A percentile compares a stretch with the other conserved stretches of the same genome.
These are phyloP conservation scores for Ploettnerulaceae sp. DNA, from an alignment of 2,329 filamentous ascomycete genomes.

Conservation along the genomic window DNA sequence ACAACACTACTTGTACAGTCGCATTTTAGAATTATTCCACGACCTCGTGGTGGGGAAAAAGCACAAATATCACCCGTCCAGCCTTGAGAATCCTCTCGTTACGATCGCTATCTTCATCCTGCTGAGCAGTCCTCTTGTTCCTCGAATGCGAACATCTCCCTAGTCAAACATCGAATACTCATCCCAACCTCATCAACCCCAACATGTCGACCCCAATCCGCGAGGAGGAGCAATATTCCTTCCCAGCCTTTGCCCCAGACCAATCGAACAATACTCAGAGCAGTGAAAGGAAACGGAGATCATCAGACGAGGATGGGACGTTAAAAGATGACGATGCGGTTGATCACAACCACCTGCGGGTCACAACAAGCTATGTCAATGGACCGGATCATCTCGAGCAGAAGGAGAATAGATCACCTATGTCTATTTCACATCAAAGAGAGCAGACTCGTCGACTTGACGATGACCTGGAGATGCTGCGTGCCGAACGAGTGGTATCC, in stretches of 20 bases:
- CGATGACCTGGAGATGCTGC: conserved; percentile 61
- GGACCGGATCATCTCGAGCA: conserved; percentile 26
- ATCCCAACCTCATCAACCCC: neutral
- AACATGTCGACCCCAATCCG: conserved; percentile 30
- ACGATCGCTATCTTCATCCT: neutral
- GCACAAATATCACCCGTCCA: neutral
- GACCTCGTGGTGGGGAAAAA: too few relatives aligned
- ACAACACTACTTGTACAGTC: neutral
- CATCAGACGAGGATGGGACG: conserved; percentile 34
- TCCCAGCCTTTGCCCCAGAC: conserved; percentile 29
- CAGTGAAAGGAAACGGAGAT: conserved; percentile 19
- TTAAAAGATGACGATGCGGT: conserved; percentile 25
- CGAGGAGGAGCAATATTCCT: conserved; percentile 33
- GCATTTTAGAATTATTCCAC: neutral
- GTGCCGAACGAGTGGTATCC: conserved; percentile 55
- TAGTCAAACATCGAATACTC: neutral
- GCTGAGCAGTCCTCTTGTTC: neutral
- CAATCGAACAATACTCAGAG: conserved; percentile 5
- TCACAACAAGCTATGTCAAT: conserved; percentile 41
- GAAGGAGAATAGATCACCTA: conserved; percentile 25
- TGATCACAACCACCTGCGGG: conserved; percentile 42
- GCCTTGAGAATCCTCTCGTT: neutral
- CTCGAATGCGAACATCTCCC: neutral
- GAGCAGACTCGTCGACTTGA: conserved; percentile 58
- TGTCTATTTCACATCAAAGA: conserved; percentile 51